A percentile compares a stretch with the other conserved stretches of the same genome.
phyloP scores from a whole-genome alignment of 2,329 filamentous ascomycete species.

The Colletotrichum tanaceti region DNA sequence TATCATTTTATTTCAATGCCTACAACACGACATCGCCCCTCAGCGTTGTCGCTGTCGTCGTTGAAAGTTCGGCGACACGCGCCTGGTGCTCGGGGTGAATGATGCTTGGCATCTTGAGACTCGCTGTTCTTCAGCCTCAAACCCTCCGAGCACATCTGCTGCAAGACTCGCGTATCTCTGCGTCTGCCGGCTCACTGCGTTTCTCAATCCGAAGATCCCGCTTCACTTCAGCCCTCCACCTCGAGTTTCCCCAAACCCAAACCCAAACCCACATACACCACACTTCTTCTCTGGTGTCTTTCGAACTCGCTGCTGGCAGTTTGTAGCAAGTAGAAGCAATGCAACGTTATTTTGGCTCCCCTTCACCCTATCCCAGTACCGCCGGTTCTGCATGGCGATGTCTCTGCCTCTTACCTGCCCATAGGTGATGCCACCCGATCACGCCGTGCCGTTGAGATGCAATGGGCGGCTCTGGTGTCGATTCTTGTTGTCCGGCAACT shows the following conservation, averaged over 20 bases:
- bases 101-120: conserved; percentile 40
- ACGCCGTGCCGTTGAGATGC: conserved; percentile 19
- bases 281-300: background rate
- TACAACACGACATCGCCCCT: conserved; percentile 32
- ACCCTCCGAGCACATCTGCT: conserved; percentile 32
- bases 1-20: conserved; percentile 31
- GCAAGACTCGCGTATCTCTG: conserved; percentile 16
- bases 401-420: background rate
- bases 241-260: conserved; percentile 21
- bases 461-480: conserved; percentile 7
- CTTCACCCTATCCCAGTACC: background rate
- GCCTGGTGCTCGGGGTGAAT: conserved; percentile 21
- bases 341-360: conserved; percentile 33
- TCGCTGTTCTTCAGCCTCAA: conserved; percentile 35
- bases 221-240: conserved; percentile 35
- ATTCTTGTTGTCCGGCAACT: conserved; percentile 31
- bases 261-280: conserved; percentile 3
- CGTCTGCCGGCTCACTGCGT: conserved; percentile 7
- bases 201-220: conserved; percentile 38
- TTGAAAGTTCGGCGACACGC: conserved; percentile 33
- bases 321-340: conserved; percentile 19
- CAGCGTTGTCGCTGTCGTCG: background rate
- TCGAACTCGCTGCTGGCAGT: background rate
- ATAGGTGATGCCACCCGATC: conserved; percentile 7
- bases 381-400: conserved; percentile 21